Conservation (phyloP, 1,284 basidiomycete genomes). For the Cystobasidium sp. region DNA sequence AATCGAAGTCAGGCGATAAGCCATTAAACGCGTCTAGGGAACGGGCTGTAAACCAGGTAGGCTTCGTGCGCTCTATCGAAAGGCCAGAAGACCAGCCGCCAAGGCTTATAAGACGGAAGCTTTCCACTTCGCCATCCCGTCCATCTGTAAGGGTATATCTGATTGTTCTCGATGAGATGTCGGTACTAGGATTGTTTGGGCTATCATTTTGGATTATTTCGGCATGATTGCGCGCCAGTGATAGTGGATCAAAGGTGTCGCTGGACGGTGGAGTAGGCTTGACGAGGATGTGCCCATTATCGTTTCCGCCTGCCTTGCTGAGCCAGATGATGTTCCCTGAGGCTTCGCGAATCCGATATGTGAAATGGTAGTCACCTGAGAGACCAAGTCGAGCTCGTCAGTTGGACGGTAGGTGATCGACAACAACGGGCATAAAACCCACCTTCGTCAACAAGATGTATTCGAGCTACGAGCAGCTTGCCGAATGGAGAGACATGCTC, state of each 20-base stretch:
- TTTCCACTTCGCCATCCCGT: slow-evolving; percentile 25
- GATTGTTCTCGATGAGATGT: slow-evolving; percentile 3
- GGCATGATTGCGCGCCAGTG: background rate
- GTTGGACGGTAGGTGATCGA: background rate
- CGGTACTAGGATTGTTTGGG: background rate
- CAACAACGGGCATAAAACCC: background rate
- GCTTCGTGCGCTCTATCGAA: slow-evolving; percentile 45
- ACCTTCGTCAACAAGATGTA: background rate
- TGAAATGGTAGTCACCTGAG: slow-evolving; percentile 46
- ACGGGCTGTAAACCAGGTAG: slow-evolving; percentile 48
- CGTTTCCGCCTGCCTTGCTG: slow-evolving; percentile 38
- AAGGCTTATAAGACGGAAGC: slow-evolving; percentile 21
- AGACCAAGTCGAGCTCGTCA: too few species aligned
- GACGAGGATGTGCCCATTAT: slow-evolving; percentile 31
- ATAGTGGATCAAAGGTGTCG: background rate
- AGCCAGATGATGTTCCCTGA: slow-evolving; percentile 46
- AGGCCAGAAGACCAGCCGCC: slow-evolving; percentile 34
- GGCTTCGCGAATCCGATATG: slow-evolving; percentile 35
- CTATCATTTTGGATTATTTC: background rate
- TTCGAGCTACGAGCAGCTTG: slow-evolving; percentile 11
- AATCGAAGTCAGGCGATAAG: slow-evolving; percentile 37
- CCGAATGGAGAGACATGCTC: slow-evolving; percentile 9
- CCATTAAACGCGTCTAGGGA: slow-evolving; percentile 13
- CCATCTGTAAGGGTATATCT: slow-evolving; percentile 20
- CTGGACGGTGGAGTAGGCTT: background rate